Evolutionary conservation across 768 basidiomycete species (phyloP).

Genomic region (Macrolepiota albuminosa): DNA sequence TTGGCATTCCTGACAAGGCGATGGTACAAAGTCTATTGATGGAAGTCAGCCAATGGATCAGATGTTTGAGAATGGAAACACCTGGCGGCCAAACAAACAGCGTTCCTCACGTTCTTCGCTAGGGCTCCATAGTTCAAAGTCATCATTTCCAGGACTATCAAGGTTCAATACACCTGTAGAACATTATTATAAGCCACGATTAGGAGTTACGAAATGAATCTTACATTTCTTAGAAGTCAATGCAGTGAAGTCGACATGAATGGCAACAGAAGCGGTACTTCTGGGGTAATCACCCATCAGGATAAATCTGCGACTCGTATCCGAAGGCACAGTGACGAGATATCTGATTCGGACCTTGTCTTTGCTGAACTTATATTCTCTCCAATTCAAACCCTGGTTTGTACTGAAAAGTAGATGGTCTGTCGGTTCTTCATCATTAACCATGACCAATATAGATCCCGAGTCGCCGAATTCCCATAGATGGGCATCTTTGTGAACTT

Average conservation of each 20-base stretch:
- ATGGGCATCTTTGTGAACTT: constrained; percentile 97
- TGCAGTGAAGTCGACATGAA: constrained; percentile 87
- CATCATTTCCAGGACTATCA: constrained; percentile 76
- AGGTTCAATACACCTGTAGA: constrained; percentile 58
- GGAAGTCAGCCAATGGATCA: background rate
- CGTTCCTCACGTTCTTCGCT: constrained; percentile 81
- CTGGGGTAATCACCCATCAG: constrained; percentile 64
- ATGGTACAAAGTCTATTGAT: constrained; percentile 77
- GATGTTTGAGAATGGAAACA: constrained; percentile 21
- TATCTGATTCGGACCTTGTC: constrained; percentile 67
- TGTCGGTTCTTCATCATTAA: constrained; percentile 91
- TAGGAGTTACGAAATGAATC: constrained; percentile 19
- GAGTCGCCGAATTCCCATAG: constrained; percentile 99
- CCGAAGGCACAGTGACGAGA: constrained; percentile 85
- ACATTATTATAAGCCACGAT: constrained; percentile 3
- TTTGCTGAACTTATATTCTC: constrained; percentile 77
- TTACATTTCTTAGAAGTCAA: constrained; percentile 74
- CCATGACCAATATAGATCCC: constrained; percentile 89
- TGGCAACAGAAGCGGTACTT: constrained; percentile 48
- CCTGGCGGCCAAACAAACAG: constrained; percentile 92
- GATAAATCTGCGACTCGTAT: constrained; percentile 90
- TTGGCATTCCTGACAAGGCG: constrained; percentile 75
- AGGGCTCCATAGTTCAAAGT: constrained; percentile 97
- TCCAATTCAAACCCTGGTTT: constrained; percentile 84
- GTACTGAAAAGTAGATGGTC: constrained; percentile 87